These are phyloP conservation scores for Tylopilus sp. DNA, from an alignment of 1,284 basidiomycete species.

Conservation along the genomic window DNA sequence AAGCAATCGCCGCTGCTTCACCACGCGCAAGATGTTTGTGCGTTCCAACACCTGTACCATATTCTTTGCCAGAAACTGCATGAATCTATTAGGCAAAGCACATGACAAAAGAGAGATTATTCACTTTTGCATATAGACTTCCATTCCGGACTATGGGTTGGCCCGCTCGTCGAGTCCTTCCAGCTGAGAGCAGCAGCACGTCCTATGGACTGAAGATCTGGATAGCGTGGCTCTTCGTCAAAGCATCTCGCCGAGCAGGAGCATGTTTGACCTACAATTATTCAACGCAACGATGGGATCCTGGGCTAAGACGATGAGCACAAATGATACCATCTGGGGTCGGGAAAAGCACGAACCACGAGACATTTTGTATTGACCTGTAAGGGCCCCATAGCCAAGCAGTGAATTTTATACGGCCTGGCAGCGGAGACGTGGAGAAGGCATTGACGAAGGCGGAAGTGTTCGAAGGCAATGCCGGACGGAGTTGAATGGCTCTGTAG, in stretches of 20 bases:
- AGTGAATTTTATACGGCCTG: conserved; percentile 27
- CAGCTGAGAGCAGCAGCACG: conserved; percentile 48
- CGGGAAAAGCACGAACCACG: conserved; percentile 16
- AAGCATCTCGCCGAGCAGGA: background rate
- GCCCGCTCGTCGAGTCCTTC: conserved; percentile 46
- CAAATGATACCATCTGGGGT: background rate
- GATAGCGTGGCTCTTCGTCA: conserved; percentile 5
- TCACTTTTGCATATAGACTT: conserved; percentile 57
- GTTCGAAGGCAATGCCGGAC: conserved; percentile 29
- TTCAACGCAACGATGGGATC: conserved; percentile 42
- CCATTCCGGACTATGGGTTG: conserved; percentile 51
- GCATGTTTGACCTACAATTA: conserved; percentile 36
- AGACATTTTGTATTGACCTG: conserved; percentile 24
- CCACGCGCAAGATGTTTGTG: conserved; percentile 54
- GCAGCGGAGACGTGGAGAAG: conserved; percentile 19
- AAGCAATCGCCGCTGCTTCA: conserved; percentile 49
- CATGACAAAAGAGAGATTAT: conserved; percentile 13
- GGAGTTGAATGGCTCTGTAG: conserved; percentile 25
- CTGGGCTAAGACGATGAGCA: conserved; percentile 24
- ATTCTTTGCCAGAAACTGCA: conserved; percentile 29
- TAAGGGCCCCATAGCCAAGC: conserved; percentile 13
- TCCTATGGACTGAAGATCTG: conserved; percentile 52
- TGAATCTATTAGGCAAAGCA: conserved; percentile 14
- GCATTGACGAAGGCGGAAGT: conserved; percentile 28
- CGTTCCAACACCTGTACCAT: conserved; percentile 35